These are phyloP conservation scores for Ophiostoma tasmaniense DNA, from an alignment of 2,329 filamentous ascomycete species.

Conservation along the genomic window DNA sequence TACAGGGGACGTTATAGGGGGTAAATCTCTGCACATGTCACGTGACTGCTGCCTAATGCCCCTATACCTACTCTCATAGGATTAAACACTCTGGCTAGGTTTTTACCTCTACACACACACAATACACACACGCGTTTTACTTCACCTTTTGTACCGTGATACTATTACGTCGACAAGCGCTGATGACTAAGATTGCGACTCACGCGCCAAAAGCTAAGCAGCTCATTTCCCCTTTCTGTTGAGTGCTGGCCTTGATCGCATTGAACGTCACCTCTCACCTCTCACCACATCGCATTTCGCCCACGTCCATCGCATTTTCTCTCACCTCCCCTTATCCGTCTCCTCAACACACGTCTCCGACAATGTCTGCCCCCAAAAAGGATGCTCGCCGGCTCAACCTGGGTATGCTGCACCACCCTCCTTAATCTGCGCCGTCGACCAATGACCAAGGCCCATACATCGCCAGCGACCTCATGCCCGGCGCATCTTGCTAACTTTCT, in stretches of 20 bases:
- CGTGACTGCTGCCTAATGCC: too few species aligned
- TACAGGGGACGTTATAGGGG: too few species aligned
- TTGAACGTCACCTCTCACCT: neutral
- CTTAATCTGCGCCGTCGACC: neutral
- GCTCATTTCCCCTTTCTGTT: slow-evolving; percentile 9
- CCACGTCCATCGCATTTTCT: too few species aligned
- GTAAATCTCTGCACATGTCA: too few species aligned
- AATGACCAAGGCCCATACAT: neutral
- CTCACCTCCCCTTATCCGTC: neutral
- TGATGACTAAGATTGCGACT: neutral
- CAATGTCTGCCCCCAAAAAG: slow-evolving; percentile 20
- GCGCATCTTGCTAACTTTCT: slow-evolving; percentile 20
- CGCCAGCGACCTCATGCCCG: too few species aligned
- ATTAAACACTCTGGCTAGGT: too few species aligned
- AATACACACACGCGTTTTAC: too few species aligned
- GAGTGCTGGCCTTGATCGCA: neutral
- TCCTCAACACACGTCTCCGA: neutral
- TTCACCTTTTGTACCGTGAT: too few species aligned
- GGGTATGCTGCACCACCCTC: slow-evolving; percentile 13
- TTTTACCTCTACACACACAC: too few species aligned
- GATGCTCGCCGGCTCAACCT: slow-evolving; percentile 20
- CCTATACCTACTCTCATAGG: too few species aligned
- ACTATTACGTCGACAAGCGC: too few species aligned
- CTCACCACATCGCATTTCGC: too few species aligned
- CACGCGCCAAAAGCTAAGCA: slow-evolving; percentile 2